These are phyloP conservation scores for Coemansia asiatica DNA, from an alignment of 192 early-diverging fungal species.

Conservation along the genomic window DNA sequence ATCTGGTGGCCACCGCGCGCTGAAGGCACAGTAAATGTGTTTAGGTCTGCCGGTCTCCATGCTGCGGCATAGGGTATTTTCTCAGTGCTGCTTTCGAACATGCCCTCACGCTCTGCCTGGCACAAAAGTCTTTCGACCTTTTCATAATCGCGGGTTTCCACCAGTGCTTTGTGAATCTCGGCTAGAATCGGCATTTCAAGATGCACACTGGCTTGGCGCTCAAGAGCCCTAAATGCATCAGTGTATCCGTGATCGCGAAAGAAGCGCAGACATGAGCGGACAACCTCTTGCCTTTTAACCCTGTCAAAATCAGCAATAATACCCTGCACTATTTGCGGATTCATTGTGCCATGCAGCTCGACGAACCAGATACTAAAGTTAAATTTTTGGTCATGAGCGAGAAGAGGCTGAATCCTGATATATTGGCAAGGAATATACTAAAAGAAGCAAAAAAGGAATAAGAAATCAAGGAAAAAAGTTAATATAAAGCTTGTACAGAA, in stretches of 20 bases:
- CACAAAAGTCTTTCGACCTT: constrained; percentile 70
- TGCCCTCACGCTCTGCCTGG: constrained; percentile 59
- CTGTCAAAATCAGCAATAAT: constrained; percentile 32
- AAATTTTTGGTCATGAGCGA: constrained; percentile 90
- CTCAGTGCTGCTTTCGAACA: constrained; percentile 74
- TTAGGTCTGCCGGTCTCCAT: constrained; percentile 58
- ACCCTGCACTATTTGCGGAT: constrained; percentile 65
- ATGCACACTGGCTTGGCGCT: constrained; percentile 60
- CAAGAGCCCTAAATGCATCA: constrained; percentile 70
- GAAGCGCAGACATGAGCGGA: constrained; percentile 85
- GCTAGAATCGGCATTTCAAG: constrained; percentile 85
- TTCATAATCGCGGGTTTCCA: constrained; percentile 71
- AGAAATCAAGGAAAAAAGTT: background rate
- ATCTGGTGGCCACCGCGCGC: constrained; percentile 95
- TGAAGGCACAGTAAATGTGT: constrained; percentile 45
- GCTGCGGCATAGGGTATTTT: constrained; percentile 67
- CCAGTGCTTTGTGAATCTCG: constrained; percentile 67
- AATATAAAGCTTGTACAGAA: background rate
- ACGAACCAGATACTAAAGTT: constrained; percentile 96
- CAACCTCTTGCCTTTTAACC: constrained; percentile 76
- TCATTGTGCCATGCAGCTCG: constrained; percentile 76
- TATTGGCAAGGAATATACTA: constrained; percentile 86
- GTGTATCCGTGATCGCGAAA: constrained; percentile 79
- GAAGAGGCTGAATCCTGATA: constrained; percentile 89
- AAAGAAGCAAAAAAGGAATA: background rate